These are phyloP conservation scores for Fraxinus baroniana DNA, from an alignment of 305 asterid genomes.

Conservation along the genomic window DNA sequence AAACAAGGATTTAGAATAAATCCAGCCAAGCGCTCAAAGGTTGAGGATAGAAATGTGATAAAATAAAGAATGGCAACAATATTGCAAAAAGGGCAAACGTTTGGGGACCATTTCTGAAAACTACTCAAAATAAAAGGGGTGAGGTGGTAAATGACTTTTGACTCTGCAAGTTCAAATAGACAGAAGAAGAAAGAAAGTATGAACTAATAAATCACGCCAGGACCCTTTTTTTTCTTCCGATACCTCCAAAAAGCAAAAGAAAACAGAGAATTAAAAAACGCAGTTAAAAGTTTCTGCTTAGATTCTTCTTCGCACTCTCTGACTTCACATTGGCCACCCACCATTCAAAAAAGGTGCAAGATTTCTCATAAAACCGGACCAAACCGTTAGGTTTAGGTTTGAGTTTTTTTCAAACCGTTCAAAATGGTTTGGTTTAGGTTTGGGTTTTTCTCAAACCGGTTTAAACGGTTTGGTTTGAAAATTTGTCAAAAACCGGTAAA, in stretches of 20 bases:
- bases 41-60: neutral
- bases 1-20: neutral
- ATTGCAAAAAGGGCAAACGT: neutral
- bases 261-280: constrained; percentile 27
- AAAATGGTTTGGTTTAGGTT: too few species aligned
- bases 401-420: too few species aligned
- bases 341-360: constrained; percentile 15
- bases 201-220: constrained; percentile 39
- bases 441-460: too few species aligned
- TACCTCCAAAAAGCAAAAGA: constrained; percentile 24
- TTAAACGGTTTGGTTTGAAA: too few species aligned
- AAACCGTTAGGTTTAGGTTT: too few species aligned
- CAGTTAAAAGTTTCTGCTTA: constrained; percentile 33
- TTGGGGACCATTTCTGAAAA: too few species aligned
- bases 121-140: too few species aligned
- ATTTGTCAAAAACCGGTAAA: too few species aligned
- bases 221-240: constrained; percentile 30
- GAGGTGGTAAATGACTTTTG: too few species aligned
- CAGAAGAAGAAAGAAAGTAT: too few species aligned
- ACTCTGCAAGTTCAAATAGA: too few species aligned
- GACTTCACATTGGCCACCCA: constrained; percentile 31
- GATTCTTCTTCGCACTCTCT: constrained; percentile 32
- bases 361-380: too few species aligned
- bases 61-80: neutral
- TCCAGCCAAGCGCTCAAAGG: neutral